Evolutionary conservation across 108 stramenopile species (phyloP), one percentile per base, ranked within the genome.

Genomic region (Cyclotella atomus): DNA sequence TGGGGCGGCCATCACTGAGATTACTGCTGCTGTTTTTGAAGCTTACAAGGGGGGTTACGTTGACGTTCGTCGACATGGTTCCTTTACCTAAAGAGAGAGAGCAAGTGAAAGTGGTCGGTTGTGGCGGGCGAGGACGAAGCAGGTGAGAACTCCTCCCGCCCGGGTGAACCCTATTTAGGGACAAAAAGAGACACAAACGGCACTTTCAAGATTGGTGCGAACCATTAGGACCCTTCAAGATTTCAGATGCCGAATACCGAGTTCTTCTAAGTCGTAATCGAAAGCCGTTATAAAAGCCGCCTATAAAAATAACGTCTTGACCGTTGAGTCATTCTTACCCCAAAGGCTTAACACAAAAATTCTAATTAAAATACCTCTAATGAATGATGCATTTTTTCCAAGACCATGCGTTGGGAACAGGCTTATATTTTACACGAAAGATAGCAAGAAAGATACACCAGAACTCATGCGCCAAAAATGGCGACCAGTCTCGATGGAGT

Each of bases 1-100:
- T 57, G 28, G 29, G 1, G 56, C 10, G 12, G 29, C 3, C 30
- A 30, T 32, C 30, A 30, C 30, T 32, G 3, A 15, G 3, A 30
- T 57, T 32, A 30, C 52, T 53, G 56, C 10, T 57, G 56, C 29
- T 57, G 56, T 3, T 57, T 52, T 52, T 52, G 52, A 6, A 52
- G 56, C 29, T 32, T 30, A 57, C 56, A 1, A 28, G 56, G 12
- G 56, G 56, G 29, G 56, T 15, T 28, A 57, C 14, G 56, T 57
- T 57, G 10, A 29, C n/a, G 47, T 49, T 57, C 32, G 10, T 19
- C 47, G n/a, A 17, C 47, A 17, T 49, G 47, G 47, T 41, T 41
- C n/a, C n/a, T n/a, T n/a, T n/a, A n/a, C n/a, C n/a, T n/a, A n/a
- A n/a, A n/a, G n/a, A n/a, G n/a, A n/a, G n/a, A n/a, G n/a, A n/a